phyloP scores from a whole-genome alignment of 2,329 filamentous ascomycete genomes.

The Penicillium sp. region DNA sequence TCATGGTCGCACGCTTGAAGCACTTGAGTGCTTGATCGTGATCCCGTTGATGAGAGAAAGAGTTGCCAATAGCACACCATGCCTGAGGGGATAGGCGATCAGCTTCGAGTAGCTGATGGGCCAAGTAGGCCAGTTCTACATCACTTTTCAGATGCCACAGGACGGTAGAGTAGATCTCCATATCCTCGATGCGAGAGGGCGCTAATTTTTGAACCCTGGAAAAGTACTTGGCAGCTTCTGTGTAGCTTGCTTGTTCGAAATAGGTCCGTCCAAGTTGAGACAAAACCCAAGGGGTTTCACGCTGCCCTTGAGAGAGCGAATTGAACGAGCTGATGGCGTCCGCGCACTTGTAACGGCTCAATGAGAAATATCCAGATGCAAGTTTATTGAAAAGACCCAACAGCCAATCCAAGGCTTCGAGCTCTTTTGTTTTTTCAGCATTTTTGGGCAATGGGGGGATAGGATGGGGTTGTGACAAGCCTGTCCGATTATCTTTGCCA shows the following conservation, averaged over 20 bases:
- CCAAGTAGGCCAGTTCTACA: conserved; percentile 85
- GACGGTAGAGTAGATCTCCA: conserved; percentile 98
- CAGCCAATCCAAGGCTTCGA: conserved; percentile 74
- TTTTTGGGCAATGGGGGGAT: conserved; percentile 32
- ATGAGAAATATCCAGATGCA: conserved; percentile 73
- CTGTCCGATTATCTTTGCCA: conserved; percentile 56
- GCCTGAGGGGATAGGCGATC: conserved; percentile 89
- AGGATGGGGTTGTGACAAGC: conserved; percentile 34
- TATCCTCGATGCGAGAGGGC: conserved; percentile 82
- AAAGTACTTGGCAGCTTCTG: conserved; percentile 84
- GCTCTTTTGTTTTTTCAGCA: conserved; percentile 62
- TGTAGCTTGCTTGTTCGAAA: conserved; percentile 85
- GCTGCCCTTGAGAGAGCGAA: conserved; percentile 69
- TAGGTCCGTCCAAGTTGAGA: conserved; percentile 86
- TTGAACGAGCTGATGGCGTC: conserved; percentile 74
- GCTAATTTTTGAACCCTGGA: conserved; percentile 73
- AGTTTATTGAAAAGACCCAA: conserved; percentile 80
- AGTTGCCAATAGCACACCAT: conserved; percentile 94
- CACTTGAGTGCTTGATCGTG: conserved; percentile 93
- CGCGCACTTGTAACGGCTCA: conserved; percentile 75
- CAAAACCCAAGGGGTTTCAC: conserved; percentile 90
- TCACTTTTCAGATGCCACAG: conserved; percentile 97
- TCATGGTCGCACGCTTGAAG: conserved; percentile 89
- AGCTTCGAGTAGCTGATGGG: conserved; percentile 83
- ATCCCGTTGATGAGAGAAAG: conserved; percentile 86